Percentiles rank a stretch among this genome's conserved stretches.
These are phyloP conservation scores for Suhomyces bribrorum DNA, from an alignment of 1,139 yeast species.

Conservation along the genomic window DNA sequence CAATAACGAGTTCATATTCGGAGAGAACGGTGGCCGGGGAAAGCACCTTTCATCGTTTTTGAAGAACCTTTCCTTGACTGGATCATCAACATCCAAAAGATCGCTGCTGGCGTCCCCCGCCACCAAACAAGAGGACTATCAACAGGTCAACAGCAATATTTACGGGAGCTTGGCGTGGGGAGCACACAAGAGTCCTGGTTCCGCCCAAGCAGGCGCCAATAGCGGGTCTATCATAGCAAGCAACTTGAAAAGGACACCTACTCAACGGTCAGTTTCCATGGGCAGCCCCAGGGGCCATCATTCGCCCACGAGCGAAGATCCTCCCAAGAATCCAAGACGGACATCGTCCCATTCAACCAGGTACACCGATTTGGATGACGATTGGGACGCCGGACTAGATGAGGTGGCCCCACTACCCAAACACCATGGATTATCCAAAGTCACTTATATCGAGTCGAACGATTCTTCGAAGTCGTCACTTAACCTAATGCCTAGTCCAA, in stretches of 20 bases:
- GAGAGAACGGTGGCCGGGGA: constrained; percentile 69
- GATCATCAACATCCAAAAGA: constrained; percentile 15
- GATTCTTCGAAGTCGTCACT: constrained; percentile 5
- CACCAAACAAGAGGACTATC: constrained; percentile 20
- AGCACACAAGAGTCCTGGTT: constrained; percentile 7
- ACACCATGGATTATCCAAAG: constrained; percentile 5
- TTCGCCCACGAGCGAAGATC: constrained; percentile 11
- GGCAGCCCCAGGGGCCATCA: constrained; percentile 20
- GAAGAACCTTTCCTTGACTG: constrained; percentile 46
- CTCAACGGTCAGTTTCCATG: constrained; percentile 26
- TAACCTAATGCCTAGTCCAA: constrained; percentile 28
- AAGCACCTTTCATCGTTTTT: constrained; percentile 61
- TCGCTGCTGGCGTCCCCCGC: constrained; percentile 8
- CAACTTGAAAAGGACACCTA: constrained; percentile 17
- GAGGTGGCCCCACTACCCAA: constrained; percentile 28
- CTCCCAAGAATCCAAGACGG: constrained; percentile 7
- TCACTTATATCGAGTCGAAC: constrained; percentile 6
- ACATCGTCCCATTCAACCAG: constrained; percentile 19
- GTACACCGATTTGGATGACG: constrained; percentile 76
- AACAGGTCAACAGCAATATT: constrained; percentile 40
- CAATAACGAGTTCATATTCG: constrained; percentile 62
- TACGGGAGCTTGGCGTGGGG: constrained; percentile 43
- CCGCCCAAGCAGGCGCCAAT: constrained; percentile 10
- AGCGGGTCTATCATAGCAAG: constrained; percentile 21
- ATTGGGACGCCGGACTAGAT: constrained; percentile 88